Evolutionary conservation across 164 flowering plant species (phyloP), one percentile per base, ranked within the genome.

Genomic region (Hamamelis virginiana): DNA sequence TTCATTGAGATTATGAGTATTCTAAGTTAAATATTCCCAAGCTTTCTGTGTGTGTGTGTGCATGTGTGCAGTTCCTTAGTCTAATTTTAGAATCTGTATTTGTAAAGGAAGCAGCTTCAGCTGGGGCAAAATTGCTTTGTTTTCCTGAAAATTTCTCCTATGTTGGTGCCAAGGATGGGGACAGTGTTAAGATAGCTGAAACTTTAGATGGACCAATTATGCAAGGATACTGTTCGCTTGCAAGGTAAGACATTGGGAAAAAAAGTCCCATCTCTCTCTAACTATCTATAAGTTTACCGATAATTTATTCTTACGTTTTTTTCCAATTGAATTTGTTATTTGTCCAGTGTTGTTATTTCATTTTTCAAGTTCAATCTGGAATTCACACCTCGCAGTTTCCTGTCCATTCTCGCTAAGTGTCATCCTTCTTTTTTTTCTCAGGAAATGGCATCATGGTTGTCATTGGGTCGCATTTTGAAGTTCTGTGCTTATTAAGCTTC

Each of bases 81-180:
- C 19, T 51, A 38, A 56, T 14, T 66, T 55, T 59, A 8, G 28
- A 47, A 43, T 12, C 63, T 74, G 23, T 52, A 15, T 72, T 43
- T 68, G 74, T 61, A 62, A 72, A 95, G 92, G 97, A 95, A 74
- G 98, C 98, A 57, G 94, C 81, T 50, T 78, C 86, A 13, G 94
- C 94, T 25, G 98, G 97, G 26, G 98, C 92, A 12, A 91, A 87
- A 66, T 62, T 95, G 85, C 81, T 95, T 43, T 91, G 91, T 69
- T 85, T 95, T 41, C 97, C 98, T 13, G 98, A 95, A 68, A 86
- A 78, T 62, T 95, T 92, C 75, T 89, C 97, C 0, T 95, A 59
- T 55, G 71, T 92, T 23, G 91, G 94, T 53, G 83, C 77, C 18
- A 78, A 69, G 62, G 75, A 70, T 11, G 97, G 97, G 58, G 97